A percentile compares a stretch with the other conserved stretches of the same genome.
Conservation (phyloP, 345 rosid species). For the Cochlearia excelsa region DNA sequence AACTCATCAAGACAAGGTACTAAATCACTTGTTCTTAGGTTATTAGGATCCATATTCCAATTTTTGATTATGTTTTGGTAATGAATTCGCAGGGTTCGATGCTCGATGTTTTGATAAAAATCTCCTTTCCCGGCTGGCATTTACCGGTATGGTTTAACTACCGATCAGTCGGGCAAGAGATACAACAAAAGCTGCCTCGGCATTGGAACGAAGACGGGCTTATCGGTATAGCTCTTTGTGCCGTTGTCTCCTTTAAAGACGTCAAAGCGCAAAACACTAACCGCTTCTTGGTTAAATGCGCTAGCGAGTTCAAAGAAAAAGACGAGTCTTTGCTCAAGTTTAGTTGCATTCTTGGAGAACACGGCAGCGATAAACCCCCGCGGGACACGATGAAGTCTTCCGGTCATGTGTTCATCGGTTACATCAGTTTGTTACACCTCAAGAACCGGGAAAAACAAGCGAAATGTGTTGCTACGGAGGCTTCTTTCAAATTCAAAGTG, state of each 20-base stretch:
- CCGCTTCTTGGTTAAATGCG: conserved; percentile 7
- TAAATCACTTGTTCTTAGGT: neutral
- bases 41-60: too few relatives aligned
- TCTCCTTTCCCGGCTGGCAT: conserved; percentile 28
- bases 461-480: conserved; percentile 9
- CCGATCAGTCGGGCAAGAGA: conserved; percentile 1
- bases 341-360: conserved; percentile 23
- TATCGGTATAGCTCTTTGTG: conserved; percentile 26
- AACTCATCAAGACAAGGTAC: conserved; percentile 25
- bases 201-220: conserved; percentile 20
- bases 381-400: neutral
- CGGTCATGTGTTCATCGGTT: conserved; percentile 25
- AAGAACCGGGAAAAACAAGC: neutral
- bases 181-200: conserved; percentile 2
- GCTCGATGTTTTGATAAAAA: conserved; percentile 11
- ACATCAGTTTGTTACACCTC: conserved; percentile 9
- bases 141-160: conserved; percentile 26
- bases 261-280: neutral
- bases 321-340: neutral
- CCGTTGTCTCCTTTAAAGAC: conserved; percentile 16
- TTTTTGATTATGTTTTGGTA: neutral
- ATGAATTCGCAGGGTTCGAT: conserved; percentile 7
- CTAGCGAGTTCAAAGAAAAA: neutral
- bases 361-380: neutral
- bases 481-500: conserved; percentile 6